These are phyloP conservation scores for Beauveria australis DNA, from an alignment of 2,329 filamentous ascomycete species.

Conservation along the genomic window DNA sequence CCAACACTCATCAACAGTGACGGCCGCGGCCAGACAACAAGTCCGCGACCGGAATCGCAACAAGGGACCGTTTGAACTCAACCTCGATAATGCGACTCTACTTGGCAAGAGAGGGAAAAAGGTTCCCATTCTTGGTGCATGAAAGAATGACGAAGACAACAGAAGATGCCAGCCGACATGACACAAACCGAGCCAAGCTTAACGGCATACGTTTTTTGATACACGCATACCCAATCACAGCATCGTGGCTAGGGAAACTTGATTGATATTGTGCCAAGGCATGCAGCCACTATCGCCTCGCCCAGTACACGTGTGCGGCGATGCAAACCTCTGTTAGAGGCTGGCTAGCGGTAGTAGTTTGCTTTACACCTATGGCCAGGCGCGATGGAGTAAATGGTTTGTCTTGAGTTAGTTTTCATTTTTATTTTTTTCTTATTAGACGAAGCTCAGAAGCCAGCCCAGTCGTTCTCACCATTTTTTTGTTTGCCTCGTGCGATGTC, in stretches of 20 bases:
- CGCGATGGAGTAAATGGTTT: constrained; percentile 8
- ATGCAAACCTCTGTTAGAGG: not conserved
- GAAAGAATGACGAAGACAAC: constrained; percentile 15
- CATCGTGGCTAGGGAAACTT: not conserved
- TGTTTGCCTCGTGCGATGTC: not conserved
- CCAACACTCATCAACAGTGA: constrained; percentile 77
- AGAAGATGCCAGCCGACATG: not conserved
- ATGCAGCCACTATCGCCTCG: not conserved
- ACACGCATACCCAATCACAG: constrained; percentile 6
- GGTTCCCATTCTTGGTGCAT: constrained; percentile 36
- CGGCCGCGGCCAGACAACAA: constrained; percentile 74
- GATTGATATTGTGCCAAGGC: not conserved
- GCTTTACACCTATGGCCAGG: not conserved
- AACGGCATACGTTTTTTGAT: not conserved
- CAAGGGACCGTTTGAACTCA: constrained; percentile 85
- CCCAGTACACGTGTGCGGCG: not conserved
- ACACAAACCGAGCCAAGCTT: not conserved
- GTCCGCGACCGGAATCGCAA: constrained; percentile 59
- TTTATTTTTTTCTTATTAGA: not conserved
- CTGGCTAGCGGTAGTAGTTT: not conserved
- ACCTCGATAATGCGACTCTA: constrained; percentile 80
- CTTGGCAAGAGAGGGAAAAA: constrained; percentile 62
- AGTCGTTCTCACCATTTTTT: not conserved
- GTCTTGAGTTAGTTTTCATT: not conserved
- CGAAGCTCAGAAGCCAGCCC: constrained; percentile 4